Base-by-base conservation (phyloP, 2,329 filamentous ascomycete species). In the Pezizomycotina sp. region DNA sequence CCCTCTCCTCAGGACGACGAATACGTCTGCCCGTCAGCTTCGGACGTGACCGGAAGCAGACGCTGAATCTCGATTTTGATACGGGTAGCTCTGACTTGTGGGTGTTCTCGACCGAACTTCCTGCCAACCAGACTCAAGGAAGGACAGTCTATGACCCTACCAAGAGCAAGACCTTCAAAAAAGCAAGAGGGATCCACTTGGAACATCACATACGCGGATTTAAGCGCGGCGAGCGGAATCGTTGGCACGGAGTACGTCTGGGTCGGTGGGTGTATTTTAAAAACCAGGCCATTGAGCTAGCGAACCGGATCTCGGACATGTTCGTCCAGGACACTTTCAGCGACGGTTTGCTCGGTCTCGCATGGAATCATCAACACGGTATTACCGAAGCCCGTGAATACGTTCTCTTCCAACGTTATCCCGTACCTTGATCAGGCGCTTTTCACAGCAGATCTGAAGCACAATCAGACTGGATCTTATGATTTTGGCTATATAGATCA, bases 391-490 rank as follows among this genome's bases (percentile, higher is more conserved):
- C 59, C 62, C 45, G 72, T 77, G 48, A 74, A 73, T 57, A 81
- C 76, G 7, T 82, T 81, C 56, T 79, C 81, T 53, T 74, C 78
- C 51, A 81, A 77, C 53, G 60, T 77, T 48, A 66, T 69, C 55
- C 46, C 55, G n/a, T 55, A 60, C 12, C 66, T 82, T 15, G 64
- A 68, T 16, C 58, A 68, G 55, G 74, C 76, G 0, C 58, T 84
- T 25, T 77, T 84, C 58, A 79, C 77, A 0, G 68, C 64, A 27
- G 58, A 60, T 43, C 57, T 71, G 38, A 65, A 65, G 52, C 58
- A 63, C 34, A 58, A 59, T 42, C 46, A 52, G 5, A 51, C 59
- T 5, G 63, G 67, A 26, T 57, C 57, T 27, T 71, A 69, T 56
- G 62, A 67, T 49, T 72, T 71, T 45, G 68, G 68, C 31, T 65